Conservation (phyloP, 139 green algal genomes). For the Pseudopediastrum boryanum region DNA sequence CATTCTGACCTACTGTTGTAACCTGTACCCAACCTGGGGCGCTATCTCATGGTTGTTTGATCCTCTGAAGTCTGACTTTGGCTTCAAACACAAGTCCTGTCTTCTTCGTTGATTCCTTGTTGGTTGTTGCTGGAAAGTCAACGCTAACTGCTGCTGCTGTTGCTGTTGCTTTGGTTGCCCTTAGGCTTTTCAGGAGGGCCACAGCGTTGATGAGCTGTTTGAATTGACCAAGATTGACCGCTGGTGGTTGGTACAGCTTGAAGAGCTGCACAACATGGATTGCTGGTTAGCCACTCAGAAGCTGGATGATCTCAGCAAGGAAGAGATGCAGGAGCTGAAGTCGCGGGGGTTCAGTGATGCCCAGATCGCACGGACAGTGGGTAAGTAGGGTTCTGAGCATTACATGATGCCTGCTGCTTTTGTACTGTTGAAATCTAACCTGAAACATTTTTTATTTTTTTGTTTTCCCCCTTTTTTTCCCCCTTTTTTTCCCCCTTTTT, state of each 20-base stretch:
- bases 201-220: slow-evolving; percentile 77
- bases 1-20: no score
- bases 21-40: no score
- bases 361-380: slow-evolving; percentile 79
- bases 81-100: no score
- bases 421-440: no score
- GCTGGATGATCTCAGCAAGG: slow-evolving; percentile 69
- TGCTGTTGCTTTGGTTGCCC: not conserved
- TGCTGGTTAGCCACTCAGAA: slow-evolving; percentile 70
- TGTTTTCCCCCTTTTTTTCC: no score
- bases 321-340: slow-evolving; percentile 69
- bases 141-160: not conserved
- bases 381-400: slow-evolving; percentile 13
- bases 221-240: slow-evolving; percentile 96
- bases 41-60: no score
- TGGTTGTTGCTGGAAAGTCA: no score
- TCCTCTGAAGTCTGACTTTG: no score
- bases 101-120: no score
- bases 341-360: slow-evolving; percentile 85
- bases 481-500: no score
- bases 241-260: slow-evolving; percentile 94
- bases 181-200: slow-evolving; percentile 86
- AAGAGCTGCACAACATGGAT: slow-evolving; percentile 75
- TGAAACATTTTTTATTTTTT: no score
- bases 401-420: no score